Evolutionary conservation across 2,329 filamentous ascomycete genomes (phyloP), one percentile per base, ranked within the genome.

Genomic region (Exophiala sp.): DNA sequence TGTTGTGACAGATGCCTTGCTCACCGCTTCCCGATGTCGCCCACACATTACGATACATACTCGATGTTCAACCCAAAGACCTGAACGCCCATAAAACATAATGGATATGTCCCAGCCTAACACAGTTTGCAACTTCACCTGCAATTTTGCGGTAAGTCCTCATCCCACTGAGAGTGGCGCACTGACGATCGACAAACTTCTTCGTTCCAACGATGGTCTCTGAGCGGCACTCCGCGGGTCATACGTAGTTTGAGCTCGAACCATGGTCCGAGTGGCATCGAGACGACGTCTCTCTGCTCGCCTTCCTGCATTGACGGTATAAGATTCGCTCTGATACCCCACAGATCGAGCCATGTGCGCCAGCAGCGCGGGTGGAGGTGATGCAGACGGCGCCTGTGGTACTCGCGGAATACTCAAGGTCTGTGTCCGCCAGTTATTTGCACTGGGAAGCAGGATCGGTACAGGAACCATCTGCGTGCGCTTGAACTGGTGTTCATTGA

Each of bases 401-500:
- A 54, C 18, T 47, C 42, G 47, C 16, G 39, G 32, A 39, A 48
- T 24, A 43, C 47, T 47, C 6, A 53, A 21, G 21, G 50, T 38
- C 12, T 55, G 50, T 38, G 51, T 53, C 33, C 54, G 43, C 20
- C 18, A 11, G 14, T 29, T 54, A 29, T 38, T 35, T 9, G 41
- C 47, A 12, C 47, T 42, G 3, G 62, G 60, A 6, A 64, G 48
- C 3, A 55, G 24, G 14, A 55, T 60, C 14, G 70, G 68, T 6
- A 66, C 64, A 2, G 71, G 69, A 14, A 68, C 64, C 46, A 75
- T 62, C 58, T 76, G 74, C 57, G 73, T 67, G 20, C 69, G 66
- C 59, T 72, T 75, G 58, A 75, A 71, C 55, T 75, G 70, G 11
- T 71, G 69, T 14, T 70, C 69, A 10, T 66, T 70, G 55, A 76